These are phyloP conservation scores for Cryphonectria naterciae DNA, from an alignment of 2,329 filamentous ascomycete species.

Conservation along the genomic window DNA sequence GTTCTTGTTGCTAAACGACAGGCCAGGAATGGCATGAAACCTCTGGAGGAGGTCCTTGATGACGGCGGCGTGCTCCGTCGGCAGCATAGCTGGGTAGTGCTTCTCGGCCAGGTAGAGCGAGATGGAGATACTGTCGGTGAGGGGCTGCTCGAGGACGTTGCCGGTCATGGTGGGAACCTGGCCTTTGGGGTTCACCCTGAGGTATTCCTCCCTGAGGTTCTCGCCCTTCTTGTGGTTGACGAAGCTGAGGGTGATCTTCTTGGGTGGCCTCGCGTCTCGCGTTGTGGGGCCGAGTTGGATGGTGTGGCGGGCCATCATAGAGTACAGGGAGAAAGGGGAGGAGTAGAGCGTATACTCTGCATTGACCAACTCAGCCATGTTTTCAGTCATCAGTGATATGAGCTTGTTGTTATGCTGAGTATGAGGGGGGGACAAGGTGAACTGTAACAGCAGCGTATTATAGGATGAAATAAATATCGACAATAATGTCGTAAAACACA, in stretches of 20 bases:
- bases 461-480: too few relatives aligned
- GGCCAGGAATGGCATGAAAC: neutral
- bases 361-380: neutral
- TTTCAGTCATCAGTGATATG: neutral
- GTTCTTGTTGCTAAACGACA: conserved; percentile 1
- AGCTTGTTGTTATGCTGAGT: neutral
- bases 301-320: conserved; percentile 8
- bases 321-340: conserved; percentile 1
- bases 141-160: conserved; percentile 5
- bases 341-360: conserved; percentile 5
- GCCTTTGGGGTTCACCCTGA: conserved; percentile 5
- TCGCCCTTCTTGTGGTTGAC: neutral
- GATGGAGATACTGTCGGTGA: conserved; percentile 6
- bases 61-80: neutral
- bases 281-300: neutral
- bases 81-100: neutral
- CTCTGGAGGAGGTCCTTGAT: conserved; percentile 1
- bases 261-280: neutral
- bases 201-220: neutral
- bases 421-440: neutral
- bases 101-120: conserved; percentile 3
- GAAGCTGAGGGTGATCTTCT: conserved; percentile 2
- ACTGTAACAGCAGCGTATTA: neutral
- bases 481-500: too few relatives aligned
- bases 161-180: conserved; percentile 5